phyloP scores from a whole-genome alignment of 306 rosid species.

The Prunus mongolica region DNA sequence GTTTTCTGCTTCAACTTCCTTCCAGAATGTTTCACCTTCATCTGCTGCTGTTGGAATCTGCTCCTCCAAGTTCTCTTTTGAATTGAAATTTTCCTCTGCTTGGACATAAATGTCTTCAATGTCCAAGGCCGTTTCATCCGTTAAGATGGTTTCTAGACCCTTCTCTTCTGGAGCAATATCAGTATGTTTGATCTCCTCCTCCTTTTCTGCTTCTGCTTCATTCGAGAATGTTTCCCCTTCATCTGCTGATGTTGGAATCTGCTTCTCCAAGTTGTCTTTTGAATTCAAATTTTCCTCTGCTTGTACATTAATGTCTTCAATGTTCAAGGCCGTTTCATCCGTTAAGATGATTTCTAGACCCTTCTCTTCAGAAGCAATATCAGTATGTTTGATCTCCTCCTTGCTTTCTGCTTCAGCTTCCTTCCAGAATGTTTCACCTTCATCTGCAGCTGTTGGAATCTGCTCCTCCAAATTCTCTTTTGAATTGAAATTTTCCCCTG shows the following conservation, averaged over 20 bases:
- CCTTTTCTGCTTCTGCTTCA: slow-evolving; percentile 12
- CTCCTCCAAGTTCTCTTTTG: slow-evolving; percentile 1
- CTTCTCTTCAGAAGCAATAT: slow-evolving; percentile 14
- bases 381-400: background rate
- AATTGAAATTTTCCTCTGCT: background rate
- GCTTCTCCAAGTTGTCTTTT: background rate
- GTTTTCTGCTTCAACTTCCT: slow-evolving; percentile 12
- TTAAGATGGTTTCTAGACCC: background rate
- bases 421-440: slow-evolving; percentile 21
- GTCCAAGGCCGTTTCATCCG: background rate
- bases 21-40: background rate
- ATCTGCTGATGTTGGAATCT: background rate
- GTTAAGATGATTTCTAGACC: slow-evolving; percentile 7
- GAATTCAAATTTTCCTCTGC: background rate
- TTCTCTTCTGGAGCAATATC: slow-evolving; percentile 2
- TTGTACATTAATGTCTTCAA: slow-evolving; percentile 4
- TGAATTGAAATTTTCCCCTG: background rate
- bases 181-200: background rate
- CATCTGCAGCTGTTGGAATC: background rate
- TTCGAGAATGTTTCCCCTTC: slow-evolving; percentile 5
- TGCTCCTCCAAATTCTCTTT: slow-evolving; percentile 1
- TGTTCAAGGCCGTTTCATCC: background rate
- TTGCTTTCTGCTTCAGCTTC: slow-evolving; percentile 16
- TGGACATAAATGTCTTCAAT: slow-evolving; percentile 10
- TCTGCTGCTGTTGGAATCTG: background rate